Conservation (phyloP, 1,284 basidiomycete genomes). For the Malassezia furfur region DNA sequence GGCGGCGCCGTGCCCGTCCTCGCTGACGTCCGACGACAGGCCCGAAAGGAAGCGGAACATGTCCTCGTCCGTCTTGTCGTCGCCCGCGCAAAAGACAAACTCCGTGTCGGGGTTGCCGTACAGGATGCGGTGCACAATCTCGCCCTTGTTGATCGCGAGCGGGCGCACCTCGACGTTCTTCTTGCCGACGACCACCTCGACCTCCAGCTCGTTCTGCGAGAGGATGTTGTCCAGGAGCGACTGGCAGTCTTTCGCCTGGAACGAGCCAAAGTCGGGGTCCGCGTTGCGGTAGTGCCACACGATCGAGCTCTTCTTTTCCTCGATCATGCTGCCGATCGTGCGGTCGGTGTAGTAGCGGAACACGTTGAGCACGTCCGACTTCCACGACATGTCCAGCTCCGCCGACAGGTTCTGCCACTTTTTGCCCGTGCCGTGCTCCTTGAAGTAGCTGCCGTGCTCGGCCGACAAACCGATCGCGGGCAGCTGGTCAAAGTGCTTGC, state of each 20-base stretch:
- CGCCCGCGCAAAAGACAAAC: slow-evolving; percentile 92
- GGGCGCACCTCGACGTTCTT: slow-evolving; percentile 97
- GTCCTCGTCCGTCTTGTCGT: slow-evolving; percentile 70
- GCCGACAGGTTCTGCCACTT: slow-evolving; percentile 83
- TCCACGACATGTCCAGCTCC: slow-evolving; percentile 93
- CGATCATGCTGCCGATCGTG: slow-evolving; percentile 92
- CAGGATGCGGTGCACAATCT: slow-evolving; percentile 87
- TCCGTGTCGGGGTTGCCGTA: slow-evolving; percentile 86
- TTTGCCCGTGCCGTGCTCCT: slow-evolving; percentile 57
- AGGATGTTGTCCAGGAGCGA: slow-evolving; percentile 79
- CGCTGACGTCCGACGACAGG: slow-evolving; percentile 12
- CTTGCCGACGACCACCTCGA: slow-evolving; percentile 60
- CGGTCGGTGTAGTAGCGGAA: slow-evolving; percentile 90
- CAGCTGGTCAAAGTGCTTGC: slow-evolving; percentile 81
- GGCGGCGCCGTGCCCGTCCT: background rate
- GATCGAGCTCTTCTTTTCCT: slow-evolving; percentile 90
- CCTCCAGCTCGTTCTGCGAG: slow-evolving; percentile 41
- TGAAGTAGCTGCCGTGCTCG: slow-evolving; percentile 89
- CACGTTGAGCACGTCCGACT: slow-evolving; percentile 85
- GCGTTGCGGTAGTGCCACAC: slow-evolving; percentile 93
- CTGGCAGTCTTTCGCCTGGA: slow-evolving; percentile 70
- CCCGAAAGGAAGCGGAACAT: slow-evolving; percentile 41
- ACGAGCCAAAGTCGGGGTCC: slow-evolving; percentile 81
- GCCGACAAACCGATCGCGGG: slow-evolving; percentile 77
- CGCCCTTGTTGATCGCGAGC: slow-evolving; percentile 90